These are phyloP conservation scores for Plantago lanceolata DNA, from an alignment of 305 asterid species.

Conservation along the genomic window DNA sequence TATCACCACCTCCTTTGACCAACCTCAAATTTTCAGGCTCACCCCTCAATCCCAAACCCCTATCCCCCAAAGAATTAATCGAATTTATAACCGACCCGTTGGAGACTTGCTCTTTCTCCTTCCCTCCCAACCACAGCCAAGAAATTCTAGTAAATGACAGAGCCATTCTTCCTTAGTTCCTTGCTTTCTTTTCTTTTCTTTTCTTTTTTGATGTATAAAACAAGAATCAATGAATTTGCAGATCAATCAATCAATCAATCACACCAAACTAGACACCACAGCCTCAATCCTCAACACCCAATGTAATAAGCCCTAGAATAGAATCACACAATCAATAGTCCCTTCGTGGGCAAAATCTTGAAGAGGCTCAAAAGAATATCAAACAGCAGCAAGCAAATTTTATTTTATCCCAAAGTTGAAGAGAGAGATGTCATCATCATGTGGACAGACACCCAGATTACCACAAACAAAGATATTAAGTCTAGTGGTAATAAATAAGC, in stretches of 20 bases:
- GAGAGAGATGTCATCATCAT: too few species aligned
- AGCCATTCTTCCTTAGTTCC: slow-evolving; percentile 50
- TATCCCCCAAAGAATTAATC: slow-evolving; percentile 57
- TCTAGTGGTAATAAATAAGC: too few species aligned
- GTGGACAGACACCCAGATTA: too few species aligned
- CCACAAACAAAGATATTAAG: too few species aligned
- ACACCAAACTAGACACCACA: too few species aligned
- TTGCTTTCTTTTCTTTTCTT: too few species aligned
- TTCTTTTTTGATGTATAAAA: slow-evolving; percentile 9
- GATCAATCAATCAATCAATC: too few species aligned
- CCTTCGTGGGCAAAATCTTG: not conserved
- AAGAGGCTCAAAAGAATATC: too few species aligned
- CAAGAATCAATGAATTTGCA: slow-evolving; percentile 14
- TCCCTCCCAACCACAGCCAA: slow-evolving; percentile 72
- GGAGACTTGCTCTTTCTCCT: slow-evolving; percentile 61
- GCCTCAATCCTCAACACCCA: slow-evolving; percentile 20
- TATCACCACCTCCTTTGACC: slow-evolving; percentile 41
- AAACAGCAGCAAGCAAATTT: too few species aligned
- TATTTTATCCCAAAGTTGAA: too few species aligned
- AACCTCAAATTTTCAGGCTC: slow-evolving; percentile 54
- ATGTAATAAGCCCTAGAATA: slow-evolving; percentile 20
- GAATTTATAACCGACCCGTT: slow-evolving; percentile 51
- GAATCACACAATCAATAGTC: slow-evolving; percentile 23
- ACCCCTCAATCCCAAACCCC: slow-evolving; percentile 68
- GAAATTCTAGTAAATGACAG: slow-evolving; percentile 66